Evolutionary conservation across 1,284 basidiomycete species (phyloP), one percentile per base, ranked within the genome.

Genomic region (Hymenochaete sp.): DNA sequence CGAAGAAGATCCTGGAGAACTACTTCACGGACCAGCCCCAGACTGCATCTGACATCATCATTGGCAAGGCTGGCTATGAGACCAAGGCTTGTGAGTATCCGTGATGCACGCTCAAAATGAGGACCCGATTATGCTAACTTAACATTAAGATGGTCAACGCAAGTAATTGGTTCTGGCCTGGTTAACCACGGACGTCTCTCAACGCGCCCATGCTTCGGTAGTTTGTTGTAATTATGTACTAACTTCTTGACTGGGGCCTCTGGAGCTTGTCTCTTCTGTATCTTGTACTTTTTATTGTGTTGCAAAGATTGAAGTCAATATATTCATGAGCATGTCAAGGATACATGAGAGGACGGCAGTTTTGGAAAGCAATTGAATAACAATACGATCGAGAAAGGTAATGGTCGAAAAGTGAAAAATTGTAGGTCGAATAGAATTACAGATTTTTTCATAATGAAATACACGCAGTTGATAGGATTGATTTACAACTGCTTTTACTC

Each of bases 31-130:
- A 67, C 52, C 76, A 82, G 63, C 61, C 72, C 2, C 90, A 95
- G 64, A 76, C 82, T 5, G 76, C 82, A 0, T 77, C 72, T 51
- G 89, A 96, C 67, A 64, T 96, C 61, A 96, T 96, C 57, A 72
- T 91, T 50, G 79, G 77, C 38, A 59, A 76, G 47, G 70, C 67
- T 54, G 72, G 72, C 55, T 81, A 78, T 60, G 79, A 75, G 65
- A 75, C 75, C 55, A 77, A 71, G 59, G 77, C 81, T 56, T 83
- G 76, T 74, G 56, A 70, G 71, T 68, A 19, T 31, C n/a, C 10
- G 1, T 10, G 6, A 32, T 44, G 7, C 28, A 4, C 31, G 19
- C 4, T 16, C 29, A 16, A 32, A 28, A 27, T 19, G 32, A 5
- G 10, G 13, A 35, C 21, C 5, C 8, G 14, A 35, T 19, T 35